Conservation (phyloP, 106 monocot genomes). For the Alisma plantagoaquatica region DNA sequence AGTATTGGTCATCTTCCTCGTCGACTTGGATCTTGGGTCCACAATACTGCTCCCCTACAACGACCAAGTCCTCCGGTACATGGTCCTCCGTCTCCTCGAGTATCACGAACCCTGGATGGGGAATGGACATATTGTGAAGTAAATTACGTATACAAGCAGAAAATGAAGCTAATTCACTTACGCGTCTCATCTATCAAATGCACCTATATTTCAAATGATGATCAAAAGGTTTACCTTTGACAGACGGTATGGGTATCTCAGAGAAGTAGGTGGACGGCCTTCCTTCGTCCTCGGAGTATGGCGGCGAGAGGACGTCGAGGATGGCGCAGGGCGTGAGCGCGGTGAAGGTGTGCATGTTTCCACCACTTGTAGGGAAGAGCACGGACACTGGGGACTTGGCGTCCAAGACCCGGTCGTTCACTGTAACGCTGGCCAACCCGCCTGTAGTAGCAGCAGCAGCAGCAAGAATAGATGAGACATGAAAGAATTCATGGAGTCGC, state of each 20-base stretch:
- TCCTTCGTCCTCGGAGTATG: conserved; percentile 6
- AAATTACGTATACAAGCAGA: too few species aligned
- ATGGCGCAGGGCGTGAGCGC: conserved; percentile 22
- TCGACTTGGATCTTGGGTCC: conserved; percentile 10
- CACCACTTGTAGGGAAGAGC: conserved; percentile 16
- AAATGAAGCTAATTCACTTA: too few species aligned
- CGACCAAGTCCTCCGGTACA: conserved; percentile 11
- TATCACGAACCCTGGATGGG: conserved; percentile 5
- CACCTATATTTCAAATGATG: too few species aligned
- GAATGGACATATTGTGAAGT: too few species aligned
- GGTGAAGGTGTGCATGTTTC: conserved; percentile 27
- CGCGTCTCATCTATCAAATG: too few species aligned
- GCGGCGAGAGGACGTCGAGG: conserved; percentile 21
- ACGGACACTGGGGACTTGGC: conserved; percentile 9
- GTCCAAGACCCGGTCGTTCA: conserved; percentile 4
- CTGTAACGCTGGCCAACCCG: conserved; percentile 11
- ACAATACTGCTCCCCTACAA: conserved; percentile 5
- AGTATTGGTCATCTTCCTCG: too few species aligned
- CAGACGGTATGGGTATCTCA: conserved; percentile 6
- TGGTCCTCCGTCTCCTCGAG: conserved; percentile 9
- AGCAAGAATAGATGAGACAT: too few species aligned
- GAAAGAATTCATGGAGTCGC: too few species aligned
- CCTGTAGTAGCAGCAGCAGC: too few species aligned
- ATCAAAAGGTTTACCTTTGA: too few species aligned
- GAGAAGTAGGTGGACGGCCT: conserved; percentile 5